Conservation (phyloP, 768 basidiomycete species). For the Xerocomellus amylosporus region DNA sequence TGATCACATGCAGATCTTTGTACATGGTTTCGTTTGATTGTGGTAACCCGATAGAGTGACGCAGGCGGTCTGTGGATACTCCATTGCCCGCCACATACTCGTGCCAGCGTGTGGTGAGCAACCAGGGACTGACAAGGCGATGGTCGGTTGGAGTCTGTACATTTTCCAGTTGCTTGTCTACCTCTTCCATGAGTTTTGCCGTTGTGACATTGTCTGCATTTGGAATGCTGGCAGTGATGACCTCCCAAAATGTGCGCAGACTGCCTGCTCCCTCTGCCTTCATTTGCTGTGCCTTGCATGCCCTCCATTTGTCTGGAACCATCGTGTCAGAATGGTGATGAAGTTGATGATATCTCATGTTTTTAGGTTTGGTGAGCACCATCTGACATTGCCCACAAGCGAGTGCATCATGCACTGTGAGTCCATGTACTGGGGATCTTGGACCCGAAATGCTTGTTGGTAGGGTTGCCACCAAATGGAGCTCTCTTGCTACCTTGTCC, state of each 20-base stretch:
- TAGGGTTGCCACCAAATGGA: neutral
- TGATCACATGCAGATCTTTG: accelerated
- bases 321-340: neutral
- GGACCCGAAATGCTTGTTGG: neutral
- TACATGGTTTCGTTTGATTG: neutral
- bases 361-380: neutral
- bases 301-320: neutral
- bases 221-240: neutral
- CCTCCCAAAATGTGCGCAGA: neutral
- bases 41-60: accelerated
- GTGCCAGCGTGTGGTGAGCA: neutral
- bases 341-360: neutral
- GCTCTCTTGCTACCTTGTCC: accelerated
- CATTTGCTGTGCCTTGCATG: neutral
- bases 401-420: accelerated
- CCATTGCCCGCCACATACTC: neutral
- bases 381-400: neutral
- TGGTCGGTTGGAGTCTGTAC: neutral
- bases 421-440: neutral
- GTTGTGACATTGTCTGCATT: too few relatives aligned
- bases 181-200: neutral
- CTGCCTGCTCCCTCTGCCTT: neutral
- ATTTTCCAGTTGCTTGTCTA: neutral
- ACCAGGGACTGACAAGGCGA: neutral
- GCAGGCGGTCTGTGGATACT: accelerated